Base-by-base conservation (phyloP, 2,329 filamentous ascomycete genomes). In the Teratosphaeria zuluensis region DNA sequence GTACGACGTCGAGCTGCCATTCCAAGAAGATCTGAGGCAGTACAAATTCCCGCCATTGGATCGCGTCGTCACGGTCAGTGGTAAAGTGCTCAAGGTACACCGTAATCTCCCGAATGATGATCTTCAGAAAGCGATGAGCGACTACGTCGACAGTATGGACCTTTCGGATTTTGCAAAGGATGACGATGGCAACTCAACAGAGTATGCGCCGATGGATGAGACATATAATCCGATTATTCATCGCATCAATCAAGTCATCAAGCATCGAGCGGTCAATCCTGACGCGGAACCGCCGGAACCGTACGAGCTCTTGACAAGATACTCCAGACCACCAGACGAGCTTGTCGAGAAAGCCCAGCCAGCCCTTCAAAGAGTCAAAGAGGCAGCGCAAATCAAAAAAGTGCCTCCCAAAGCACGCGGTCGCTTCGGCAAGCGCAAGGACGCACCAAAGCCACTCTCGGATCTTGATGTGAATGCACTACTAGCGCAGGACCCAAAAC, bases 71-170 rank as follows among this genome's bases (percentile, higher is more conserved):
- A 96, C 92, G 0, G 81, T 95, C n/a, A 90, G 86, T 11, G 92
- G 92, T 0, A 88, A 89, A 63, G 81, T 83, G 8, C 77, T 96
- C 54, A 89, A 83, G 11, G 85, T 92, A 66, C 92, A 99, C 68
- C 87, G 90, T 38, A 86, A 95, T 60, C 78, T 99, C 1, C 94
- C 94, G 0, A 86, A 78, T 9, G 80, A 88, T 1, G 84, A 89
- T 33, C 79, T 99, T 28, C 81, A 84, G 57, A 77, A 86, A 54
- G 87, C 90, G 1, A 97, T 99, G 92, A 87, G 86, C 70, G 84
- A 90, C 63, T 97, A 92, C 65, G 90, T 99, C 7, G 90, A 97
- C 70, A 84, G 84, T 7, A 96, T 99, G 92, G 92, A 96, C 67
- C 77, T 99, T 1, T 87, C 87, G 1, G 79, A 73, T 0, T 84